Percentiles rank a stretch among this genome's conserved stretches.
These are phyloP conservation scores for Xylaria bambusicola DNA, from an alignment of 495 filamentous ascomycete species.

Conservation along the genomic window DNA sequence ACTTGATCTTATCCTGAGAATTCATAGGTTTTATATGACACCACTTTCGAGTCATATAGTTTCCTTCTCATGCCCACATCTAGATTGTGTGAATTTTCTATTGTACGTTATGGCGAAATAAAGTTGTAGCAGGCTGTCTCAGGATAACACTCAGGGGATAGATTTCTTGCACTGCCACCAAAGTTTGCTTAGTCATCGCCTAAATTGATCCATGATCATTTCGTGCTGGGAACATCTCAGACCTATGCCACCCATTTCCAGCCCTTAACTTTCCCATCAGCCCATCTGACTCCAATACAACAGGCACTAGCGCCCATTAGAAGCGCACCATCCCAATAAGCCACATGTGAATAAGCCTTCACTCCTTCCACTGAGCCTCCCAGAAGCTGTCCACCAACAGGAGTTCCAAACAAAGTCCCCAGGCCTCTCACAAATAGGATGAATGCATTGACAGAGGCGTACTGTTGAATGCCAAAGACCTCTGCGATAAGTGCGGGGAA, in stretches of 20 bases:
- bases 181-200: too few species aligned
- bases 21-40: too few species aligned
- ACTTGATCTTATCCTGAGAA: too few species aligned
- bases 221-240: too few species aligned
- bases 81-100: too few species aligned
- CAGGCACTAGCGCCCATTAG: conserved; percentile 35
- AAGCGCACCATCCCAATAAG: conserved; percentile 40
- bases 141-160: too few species aligned
- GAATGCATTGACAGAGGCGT: conserved; percentile 60
- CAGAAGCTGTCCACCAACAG: conserved; percentile 47
- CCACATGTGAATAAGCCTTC: conserved; percentile 32
- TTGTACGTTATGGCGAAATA: too few species aligned
- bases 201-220: too few species aligned
- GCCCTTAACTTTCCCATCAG: conserved; percentile 38
- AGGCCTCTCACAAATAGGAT: conserved; percentile 58
- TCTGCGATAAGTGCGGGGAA: conserved; percentile 55
- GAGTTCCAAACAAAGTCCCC: conserved; percentile 57
- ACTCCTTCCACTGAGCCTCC: conserved; percentile 29
- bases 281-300: conserved; percentile 40
- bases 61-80: too few species aligned
- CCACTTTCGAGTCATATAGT: too few species aligned
- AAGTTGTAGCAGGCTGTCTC: too few species aligned
- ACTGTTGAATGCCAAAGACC: conserved; percentile 59
- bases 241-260: conserved; percentile 38
- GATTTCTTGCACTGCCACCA: too few species aligned